Evolutionary conservation across 1,284 basidiomycete species (phyloP).

Genomic region (Austroboletus novae-zelandiae): DNA sequence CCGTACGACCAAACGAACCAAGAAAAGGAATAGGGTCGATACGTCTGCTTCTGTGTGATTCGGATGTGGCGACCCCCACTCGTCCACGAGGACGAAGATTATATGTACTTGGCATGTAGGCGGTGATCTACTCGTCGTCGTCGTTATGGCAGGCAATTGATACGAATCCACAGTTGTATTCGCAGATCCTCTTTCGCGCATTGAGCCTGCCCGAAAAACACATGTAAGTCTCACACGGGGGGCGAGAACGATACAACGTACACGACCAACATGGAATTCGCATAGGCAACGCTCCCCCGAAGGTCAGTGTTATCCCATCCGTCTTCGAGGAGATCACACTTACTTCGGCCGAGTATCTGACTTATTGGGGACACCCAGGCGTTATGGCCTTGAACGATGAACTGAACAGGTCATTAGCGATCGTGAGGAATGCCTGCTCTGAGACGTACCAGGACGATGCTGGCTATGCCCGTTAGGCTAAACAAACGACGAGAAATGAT

Average conservation of each 20-base stretch:
- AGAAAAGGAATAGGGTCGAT: too few species aligned
- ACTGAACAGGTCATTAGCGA: not conserved
- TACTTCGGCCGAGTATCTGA: not conserved
- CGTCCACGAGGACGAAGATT: too few species aligned
- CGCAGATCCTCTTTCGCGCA: not conserved
- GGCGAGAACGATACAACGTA: not conserved
- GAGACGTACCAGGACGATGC: not conserved
- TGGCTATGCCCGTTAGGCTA: not conserved
- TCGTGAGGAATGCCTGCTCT: not conserved
- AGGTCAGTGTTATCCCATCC: not conserved
- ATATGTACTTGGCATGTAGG: too few species aligned
- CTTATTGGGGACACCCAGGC: not conserved
- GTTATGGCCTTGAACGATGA: not conserved
- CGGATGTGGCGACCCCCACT: too few species aligned
- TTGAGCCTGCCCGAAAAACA: not conserved
- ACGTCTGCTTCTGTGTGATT: too few species aligned
- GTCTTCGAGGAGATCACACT: not conserved
- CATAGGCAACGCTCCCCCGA: not conserved
- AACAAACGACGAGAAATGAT: not conserved
- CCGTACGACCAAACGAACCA: too few species aligned
- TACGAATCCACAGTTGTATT: not conserved
- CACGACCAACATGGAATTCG: not conserved
- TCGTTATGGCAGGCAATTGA: not conserved
- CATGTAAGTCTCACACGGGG: not conserved
- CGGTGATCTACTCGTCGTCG: too few species aligned